Conservation (phyloP, 2,329 filamentous ascomycete genomes). For the Colletotrichum orchidophilum region DNA sequence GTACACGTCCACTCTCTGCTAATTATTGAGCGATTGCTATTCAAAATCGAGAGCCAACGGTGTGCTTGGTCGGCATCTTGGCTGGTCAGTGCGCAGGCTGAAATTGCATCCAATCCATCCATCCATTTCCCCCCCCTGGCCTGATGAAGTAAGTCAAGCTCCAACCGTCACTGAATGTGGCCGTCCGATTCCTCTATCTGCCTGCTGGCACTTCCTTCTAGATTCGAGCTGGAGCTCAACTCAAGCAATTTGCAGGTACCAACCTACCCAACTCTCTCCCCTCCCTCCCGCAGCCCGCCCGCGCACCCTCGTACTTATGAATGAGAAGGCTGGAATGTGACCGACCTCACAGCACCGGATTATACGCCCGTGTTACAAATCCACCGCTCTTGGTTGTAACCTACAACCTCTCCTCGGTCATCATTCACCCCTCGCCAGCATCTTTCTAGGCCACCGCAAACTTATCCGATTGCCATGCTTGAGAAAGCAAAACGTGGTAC, state of each 20-base stretch:
- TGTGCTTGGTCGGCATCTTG: background rate
- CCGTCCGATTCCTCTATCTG: background rate
- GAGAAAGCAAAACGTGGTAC: background rate
- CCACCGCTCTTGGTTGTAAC: background rate
- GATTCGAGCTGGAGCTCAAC: background rate
- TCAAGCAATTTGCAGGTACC: background rate
- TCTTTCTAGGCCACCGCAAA: background rate
- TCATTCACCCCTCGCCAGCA: background rate
- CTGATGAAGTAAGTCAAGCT: background rate
- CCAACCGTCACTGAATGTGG: background rate
- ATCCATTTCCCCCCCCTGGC: background rate
- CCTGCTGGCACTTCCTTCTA: background rate
- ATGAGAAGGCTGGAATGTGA: constrained; percentile 7
- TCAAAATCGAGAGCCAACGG: background rate
- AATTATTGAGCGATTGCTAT: background rate
- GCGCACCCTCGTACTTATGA: background rate
- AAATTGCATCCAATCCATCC: background rate
- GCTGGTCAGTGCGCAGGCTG: background rate
- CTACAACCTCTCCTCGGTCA: background rate
- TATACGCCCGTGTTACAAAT: constrained; percentile 2
- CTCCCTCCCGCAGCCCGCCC: background rate
- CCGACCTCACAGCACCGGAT: background rate
- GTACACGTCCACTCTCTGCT: background rate
- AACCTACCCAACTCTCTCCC: background rate
- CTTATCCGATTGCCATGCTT: background rate